Evolutionary conservation across 257 asterid species (phyloP), one percentile per base, ranked within the genome.

Genomic region (Eucommia ulmoides): DNA sequence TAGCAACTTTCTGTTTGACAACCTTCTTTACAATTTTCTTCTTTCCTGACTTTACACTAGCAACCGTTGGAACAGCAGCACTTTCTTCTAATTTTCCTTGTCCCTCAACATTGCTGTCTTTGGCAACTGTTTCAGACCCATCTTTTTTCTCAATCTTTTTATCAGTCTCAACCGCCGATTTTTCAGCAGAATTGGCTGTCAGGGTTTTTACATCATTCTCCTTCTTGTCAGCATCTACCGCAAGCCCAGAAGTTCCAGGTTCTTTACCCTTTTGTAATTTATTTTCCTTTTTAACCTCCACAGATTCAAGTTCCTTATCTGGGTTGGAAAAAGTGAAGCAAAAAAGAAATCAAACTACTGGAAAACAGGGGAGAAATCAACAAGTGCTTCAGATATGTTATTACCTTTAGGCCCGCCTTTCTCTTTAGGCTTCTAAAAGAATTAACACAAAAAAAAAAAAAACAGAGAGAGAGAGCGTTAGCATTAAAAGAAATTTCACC

Each of bases 11-110:
- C 53, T 57, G 73, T 46, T 67, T 70, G 23, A 70, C 59, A 57
- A 70, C 50, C 61, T 55, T 82, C 80, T 70, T 88, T 35, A 88
- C 59, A 45, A 81, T 77, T 68, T 79, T 91, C 80, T 81, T 91
- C 67, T 86, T 89, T 52, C 66, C 93, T 55, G 81, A 38, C 74
- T 74, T 79, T 46, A 68, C 66, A 55, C 59, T 66, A 61, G 53
- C 71, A 58, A 75, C 64, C 33, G 68, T 56, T 70, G 44, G 76
- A 24, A 56, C 64, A 56, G 50, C 50, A n/a, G 76, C 29, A 49
- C 62, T 62, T 50, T 41, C 88, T 52, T 22, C 79, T 19, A n/a
- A n/a, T n/a, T 54, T 56, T 46, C 58, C 77, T 50, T 33, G 58
- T 53, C 78, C 60, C 49, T 38, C 42, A 23, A 21, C 52, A 64